Evolutionary conservation across 2,329 filamentous ascomycete genomes (phyloP), one percentile per base, ranked within the genome.

Genomic region (Aspergillus fructus): DNA sequence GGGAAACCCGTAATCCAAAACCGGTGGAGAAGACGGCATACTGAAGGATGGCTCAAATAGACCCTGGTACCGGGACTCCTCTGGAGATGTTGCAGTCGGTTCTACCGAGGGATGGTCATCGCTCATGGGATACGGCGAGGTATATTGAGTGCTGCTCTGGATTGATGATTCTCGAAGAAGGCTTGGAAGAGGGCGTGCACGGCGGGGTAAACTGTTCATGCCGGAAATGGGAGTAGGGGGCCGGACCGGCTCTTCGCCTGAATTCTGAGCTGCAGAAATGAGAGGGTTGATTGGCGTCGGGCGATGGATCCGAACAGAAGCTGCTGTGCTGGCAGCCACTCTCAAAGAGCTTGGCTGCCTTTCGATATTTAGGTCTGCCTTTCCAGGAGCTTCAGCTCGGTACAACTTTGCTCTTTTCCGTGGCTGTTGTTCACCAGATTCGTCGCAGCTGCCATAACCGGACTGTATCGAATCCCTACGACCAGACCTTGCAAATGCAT

Each of bases 311-410:
- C 93, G 89, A 58, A 97, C 82, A 5, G 93, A 96, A 42, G 91
- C 91, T 45, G 93, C 89, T 15, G 90, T 96, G 71, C 91, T 96
- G 47, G 93, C 93, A 59, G 90, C 88, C n/a, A 96, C 91, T 49
- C 93, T 85, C 24, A 97, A 79, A 3, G 91, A 96, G 49, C 94
- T 91, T 9, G 87, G 84, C 30, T 86, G 87, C 40, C 85, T 82
- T 51, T 88, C 89, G 66, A 97, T 79, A 56, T 79, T 79, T 64
- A 89, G 21, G 85, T 85, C 60, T 82, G 72, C 84, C 64, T 85
- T 88, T 50, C 87, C 86, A n/a, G 86, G 86, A 76, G 87, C 88
- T 61, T 89, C 85, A 12, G 88, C 84, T 68, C 88, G 85, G 19
- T 86, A 91, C 23, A 89, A 85, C 68, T 91, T 94, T 34, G 88